Conservation (phyloP, 805 yeast species). For the Lipomyces orientalis region DNA sequence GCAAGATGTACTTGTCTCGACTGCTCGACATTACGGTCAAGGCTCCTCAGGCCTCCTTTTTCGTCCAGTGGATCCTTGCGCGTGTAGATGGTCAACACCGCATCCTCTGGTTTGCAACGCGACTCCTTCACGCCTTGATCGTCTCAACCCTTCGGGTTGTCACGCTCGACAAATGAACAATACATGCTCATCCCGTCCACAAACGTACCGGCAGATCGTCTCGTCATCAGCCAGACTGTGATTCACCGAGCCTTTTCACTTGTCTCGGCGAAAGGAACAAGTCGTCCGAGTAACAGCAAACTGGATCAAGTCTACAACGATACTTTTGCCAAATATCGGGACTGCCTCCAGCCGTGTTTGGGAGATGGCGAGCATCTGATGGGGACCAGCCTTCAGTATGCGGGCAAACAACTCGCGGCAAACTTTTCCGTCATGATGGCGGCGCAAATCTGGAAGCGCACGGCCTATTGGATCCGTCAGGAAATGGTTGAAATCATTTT, state of each 20-base stretch:
- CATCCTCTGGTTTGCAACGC: slow-evolving; percentile 1
- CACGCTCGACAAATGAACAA: not conserved
- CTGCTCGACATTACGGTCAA: not conserved
- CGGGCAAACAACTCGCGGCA: not conserved
- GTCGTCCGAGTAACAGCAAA: not conserved
- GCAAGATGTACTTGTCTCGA: not conserved
- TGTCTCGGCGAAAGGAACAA: not conserved
- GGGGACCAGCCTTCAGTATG: not conserved
- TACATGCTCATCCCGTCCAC: too few relatives aligned
- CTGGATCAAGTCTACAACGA: not conserved
- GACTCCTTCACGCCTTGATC: not conserved
- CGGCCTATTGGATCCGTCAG: too few relatives aligned
- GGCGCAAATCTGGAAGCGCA: too few relatives aligned
- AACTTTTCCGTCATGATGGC: too few relatives aligned
- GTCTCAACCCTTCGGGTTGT: slow-evolving; percentile 1
- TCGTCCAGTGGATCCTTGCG: slow-evolving; percentile 1
- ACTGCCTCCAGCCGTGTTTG: not conserved
- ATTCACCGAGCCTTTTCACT: not conserved
- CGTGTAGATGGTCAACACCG: slow-evolving; percentile 2
- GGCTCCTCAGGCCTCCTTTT: not conserved
- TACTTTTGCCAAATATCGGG: not conserved
- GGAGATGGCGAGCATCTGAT: not conserved
- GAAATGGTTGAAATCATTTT: too few relatives aligned
- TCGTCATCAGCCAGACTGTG: too few relatives aligned
- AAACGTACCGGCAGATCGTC: too few relatives aligned